Conservation (phyloP, 768 basidiomycete genomes). For the Sarcodon aspratus region DNA sequence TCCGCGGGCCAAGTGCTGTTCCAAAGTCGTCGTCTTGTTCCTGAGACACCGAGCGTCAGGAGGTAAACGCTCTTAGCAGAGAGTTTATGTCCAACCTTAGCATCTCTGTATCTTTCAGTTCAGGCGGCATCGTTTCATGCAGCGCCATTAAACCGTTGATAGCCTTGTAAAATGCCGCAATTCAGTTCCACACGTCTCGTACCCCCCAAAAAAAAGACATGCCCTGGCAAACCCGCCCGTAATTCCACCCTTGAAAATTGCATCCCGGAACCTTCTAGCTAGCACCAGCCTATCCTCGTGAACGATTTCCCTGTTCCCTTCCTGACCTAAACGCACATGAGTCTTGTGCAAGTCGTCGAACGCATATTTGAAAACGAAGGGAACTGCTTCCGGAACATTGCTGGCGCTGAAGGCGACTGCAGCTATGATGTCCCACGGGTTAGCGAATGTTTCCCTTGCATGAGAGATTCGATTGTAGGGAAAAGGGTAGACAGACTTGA, state of each 20-base stretch:
- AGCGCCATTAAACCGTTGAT: slow-evolving; percentile 48
- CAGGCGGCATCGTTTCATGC: slow-evolving; percentile 38
- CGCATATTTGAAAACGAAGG: slow-evolving; percentile 39
- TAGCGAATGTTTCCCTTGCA: slow-evolving; percentile 17
- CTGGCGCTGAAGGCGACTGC: slow-evolving; percentile 46
- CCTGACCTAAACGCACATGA: slow-evolving; percentile 1
- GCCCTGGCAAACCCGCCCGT: slow-evolving; percentile 47
- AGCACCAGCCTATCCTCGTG: slow-evolving; percentile 28
- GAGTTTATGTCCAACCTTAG: slow-evolving; percentile 28
- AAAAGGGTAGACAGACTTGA: slow-evolving; percentile 35
- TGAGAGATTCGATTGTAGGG: neutral
- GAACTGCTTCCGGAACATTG: slow-evolving; percentile 48
- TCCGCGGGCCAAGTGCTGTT: slow-evolving; percentile 17
- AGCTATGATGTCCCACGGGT: slow-evolving; percentile 51
- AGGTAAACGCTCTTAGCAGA: neutral
- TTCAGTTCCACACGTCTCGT: slow-evolving; percentile 45
- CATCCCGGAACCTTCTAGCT: slow-evolving; percentile 45
- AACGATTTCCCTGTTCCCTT: slow-evolving; percentile 5
- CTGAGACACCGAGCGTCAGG: neutral
- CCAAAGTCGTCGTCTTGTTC: too few species aligned
- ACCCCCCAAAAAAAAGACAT: too few species aligned
- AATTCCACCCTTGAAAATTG: slow-evolving; percentile 49
- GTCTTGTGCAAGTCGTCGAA: slow-evolving; percentile 28
- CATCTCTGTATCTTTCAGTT: slow-evolving; percentile 33
- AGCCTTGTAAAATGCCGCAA: slow-evolving; percentile 21